Percentiles rank a stretch among this genome's conserved stretches.
These are phyloP conservation scores for Pseudonitzschia delicatissima DNA, from an alignment of 108 stramenopile species.

Conservation along the genomic window DNA sequence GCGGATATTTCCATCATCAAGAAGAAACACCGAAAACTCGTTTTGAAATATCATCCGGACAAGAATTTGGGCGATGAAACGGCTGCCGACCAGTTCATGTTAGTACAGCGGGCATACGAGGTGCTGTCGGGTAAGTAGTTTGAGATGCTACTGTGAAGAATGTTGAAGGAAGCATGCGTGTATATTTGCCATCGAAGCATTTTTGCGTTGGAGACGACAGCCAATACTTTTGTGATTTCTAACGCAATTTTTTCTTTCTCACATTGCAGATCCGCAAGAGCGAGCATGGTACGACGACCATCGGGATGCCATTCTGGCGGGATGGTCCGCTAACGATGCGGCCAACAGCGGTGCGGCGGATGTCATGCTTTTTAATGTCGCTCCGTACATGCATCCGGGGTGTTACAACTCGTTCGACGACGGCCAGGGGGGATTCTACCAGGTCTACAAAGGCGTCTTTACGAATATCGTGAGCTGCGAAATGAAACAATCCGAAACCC, in stretches of 20 bases:
- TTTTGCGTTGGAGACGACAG: not conserved
- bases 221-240: no score
- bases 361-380: slow-evolving; percentile 64
- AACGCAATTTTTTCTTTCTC: not conserved
- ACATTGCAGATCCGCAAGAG: slow-evolving; percentile 62
- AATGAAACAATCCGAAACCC: slow-evolving; percentile 33
- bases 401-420: slow-evolving; percentile 75
- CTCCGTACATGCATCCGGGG: slow-evolving; percentile 58
- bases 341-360: slow-evolving; percentile 33
- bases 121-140: slow-evolving; percentile 52
- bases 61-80: slow-evolving; percentile 60
- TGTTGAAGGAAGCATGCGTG: no score
- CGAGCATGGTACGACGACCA: slow-evolving; percentile 93
- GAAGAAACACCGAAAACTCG: slow-evolving; percentile 92
- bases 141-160: not conserved
- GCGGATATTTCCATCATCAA: slow-evolving; percentile 89
- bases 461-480: slow-evolving; percentile 62
- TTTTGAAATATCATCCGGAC: slow-evolving; percentile 94
- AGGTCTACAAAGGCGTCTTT: slow-evolving; percentile 66
- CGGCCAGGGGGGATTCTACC: slow-evolving; percentile 57
- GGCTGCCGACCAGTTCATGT: slow-evolving; percentile 62
- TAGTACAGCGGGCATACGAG: slow-evolving; percentile 94
- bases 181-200: not conserved
- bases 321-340: slow-evolving; percentile 40
- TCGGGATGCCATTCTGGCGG: slow-evolving; percentile 78